These are phyloP conservation scores for Pyrenophora tritici-repentis DNA, from an alignment of 2,329 filamentous ascomycete genomes.

Conservation along the genomic window DNA sequence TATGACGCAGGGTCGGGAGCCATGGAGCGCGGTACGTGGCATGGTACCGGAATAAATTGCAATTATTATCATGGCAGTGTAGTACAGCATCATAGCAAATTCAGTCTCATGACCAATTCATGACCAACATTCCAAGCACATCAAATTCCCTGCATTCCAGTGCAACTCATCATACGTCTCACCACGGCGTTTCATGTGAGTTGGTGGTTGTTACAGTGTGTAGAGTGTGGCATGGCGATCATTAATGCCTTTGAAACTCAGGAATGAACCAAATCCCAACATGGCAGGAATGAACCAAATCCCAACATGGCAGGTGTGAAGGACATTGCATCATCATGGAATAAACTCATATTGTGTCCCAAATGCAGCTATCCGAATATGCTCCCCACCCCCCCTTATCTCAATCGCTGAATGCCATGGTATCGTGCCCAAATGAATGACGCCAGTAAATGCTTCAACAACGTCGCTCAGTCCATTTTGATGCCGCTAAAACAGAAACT, in stretches of 20 bases:
- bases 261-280: too few relatives aligned
- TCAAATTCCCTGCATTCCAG: background rate
- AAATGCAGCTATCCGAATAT: too few relatives aligned
- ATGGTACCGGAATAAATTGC: slow-evolving; percentile 7
- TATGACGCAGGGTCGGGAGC: background rate
- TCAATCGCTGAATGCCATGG: slow-evolving; percentile 21
- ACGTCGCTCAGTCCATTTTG: slow-evolving; percentile 21
- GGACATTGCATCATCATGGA: too few relatives aligned
- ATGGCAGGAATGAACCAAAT: too few relatives aligned
- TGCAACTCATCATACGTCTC: background rate
- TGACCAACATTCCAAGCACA: background rate
- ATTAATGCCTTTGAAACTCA: too few relatives aligned
- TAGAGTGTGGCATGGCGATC: too few relatives aligned
- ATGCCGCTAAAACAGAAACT: slow-evolving; percentile 31
- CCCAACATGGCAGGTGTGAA: too few relatives aligned
- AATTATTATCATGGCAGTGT: background rate
- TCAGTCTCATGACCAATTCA: background rate
- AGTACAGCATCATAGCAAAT: slow-evolving; percentile 2
- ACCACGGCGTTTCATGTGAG: background rate
- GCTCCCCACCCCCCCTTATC: background rate
- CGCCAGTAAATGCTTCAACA: slow-evolving; percentile 24
- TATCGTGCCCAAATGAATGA: slow-evolving; percentile 24
- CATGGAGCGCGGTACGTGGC: background rate
- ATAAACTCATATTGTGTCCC: too few relatives aligned
- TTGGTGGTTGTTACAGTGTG: background rate